Evolutionary conservation across 2,329 filamentous ascomycete species (phyloP).

Genomic region (Colletotrichum sp.): DNA sequence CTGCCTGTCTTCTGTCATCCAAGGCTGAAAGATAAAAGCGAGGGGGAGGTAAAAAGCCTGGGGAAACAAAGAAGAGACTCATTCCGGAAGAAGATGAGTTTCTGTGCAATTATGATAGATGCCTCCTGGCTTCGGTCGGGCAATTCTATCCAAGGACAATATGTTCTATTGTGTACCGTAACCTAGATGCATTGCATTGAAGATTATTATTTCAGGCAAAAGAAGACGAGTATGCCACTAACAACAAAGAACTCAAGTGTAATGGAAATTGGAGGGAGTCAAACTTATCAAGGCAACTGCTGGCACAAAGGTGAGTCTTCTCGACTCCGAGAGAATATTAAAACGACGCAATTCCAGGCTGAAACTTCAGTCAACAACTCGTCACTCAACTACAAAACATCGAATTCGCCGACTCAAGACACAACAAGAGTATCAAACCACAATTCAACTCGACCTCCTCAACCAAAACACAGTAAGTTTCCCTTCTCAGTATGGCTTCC

Average conservation of each 20-base stretch:
- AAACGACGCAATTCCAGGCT: background rate
- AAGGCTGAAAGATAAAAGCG: background rate
- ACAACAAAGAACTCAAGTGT: background rate
- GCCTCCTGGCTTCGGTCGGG: background rate
- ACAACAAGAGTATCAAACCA: background rate
- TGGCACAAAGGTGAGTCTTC: background rate
- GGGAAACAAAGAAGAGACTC: background rate
- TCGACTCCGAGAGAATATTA: background rate
- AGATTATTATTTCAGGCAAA: background rate
- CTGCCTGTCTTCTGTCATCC: rapidly evolving
- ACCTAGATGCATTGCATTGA: background rate
- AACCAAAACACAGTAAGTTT: background rate
- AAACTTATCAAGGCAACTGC: background rate
- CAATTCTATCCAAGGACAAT: background rate
- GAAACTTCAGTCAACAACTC: background rate
- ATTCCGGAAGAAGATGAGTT: background rate
- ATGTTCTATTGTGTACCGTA: background rate
- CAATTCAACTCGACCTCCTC: background rate
- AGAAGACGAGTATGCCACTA: background rate
- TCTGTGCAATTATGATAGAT: background rate
- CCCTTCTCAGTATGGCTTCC: background rate
- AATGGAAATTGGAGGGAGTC: background rate
- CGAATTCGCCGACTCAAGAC: background rate
- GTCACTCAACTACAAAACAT: background rate
- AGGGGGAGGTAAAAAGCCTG: background rate